Evolutionary conservation across 371 early-diverging fungal genomes (phyloP), one percentile per base, ranked within the genome.

Genomic region (Saksenaea oblongispora): DNA sequence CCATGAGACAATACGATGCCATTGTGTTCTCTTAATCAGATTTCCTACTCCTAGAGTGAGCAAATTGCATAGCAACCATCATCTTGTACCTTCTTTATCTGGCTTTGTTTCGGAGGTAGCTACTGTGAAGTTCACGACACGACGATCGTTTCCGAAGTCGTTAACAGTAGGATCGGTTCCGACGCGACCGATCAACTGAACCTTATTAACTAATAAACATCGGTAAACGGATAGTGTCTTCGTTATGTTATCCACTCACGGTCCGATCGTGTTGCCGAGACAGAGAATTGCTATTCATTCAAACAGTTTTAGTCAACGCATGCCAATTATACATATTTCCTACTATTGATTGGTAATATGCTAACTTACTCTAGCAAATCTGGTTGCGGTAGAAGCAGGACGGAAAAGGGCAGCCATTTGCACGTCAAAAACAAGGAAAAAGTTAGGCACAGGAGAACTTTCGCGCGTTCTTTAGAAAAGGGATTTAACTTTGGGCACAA

Each of bases 1-100:
- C 85, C 85, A 86, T 5, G 77, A 77, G 15, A 71, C 65, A 63
- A 86, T 67, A 37, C 84, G 84, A 63, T 86, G 87, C 87, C 87
- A 86, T 65, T 86, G 87, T 14, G 87, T 86, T 24, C 76, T 78
- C 68, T 84, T 82, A 62, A 86, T 68, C 58, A 82, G 58, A 64
- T 84, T 82, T 42, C 83, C 87, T 86, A 18, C 9, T 5, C 11
- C 15, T 35, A 28, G 7, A 47, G 5, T 47, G 9, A 47, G 22
- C 51, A 47, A 10, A 1, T 8, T 3, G n/a, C n/a, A 18, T 47
- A 17, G n/a, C 51, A 10, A 34, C 14, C 11, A 22, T 8, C 10
- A 56, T 2, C 57, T 9, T 27, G 26, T 64, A 84, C 87, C 87
- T 66, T 83, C 84, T 62, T 72, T 70, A 58, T 84, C 87, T 62